A percentile compares a stretch with the other conserved stretches of the same genome.
Conservation (phyloP, 345 rosid species). For the Odontarrhena argentea region DNA sequence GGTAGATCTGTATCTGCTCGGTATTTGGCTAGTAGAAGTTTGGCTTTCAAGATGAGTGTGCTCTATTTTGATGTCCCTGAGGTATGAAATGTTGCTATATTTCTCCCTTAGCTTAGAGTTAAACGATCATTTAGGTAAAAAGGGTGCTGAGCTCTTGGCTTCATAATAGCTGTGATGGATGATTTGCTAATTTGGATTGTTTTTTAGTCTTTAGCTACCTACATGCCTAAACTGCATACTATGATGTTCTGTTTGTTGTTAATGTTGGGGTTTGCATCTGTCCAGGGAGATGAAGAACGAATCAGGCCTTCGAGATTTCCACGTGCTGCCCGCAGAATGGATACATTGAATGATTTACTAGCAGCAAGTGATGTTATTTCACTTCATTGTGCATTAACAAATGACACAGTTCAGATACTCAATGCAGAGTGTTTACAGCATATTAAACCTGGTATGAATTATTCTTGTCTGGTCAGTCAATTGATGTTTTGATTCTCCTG, state of each 20-base stretch:
- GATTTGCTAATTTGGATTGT: background rate
- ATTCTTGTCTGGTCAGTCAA: background rate
- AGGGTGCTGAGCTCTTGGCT: background rate
- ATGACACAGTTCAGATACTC: conserved; percentile 90
- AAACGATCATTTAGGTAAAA: background rate
- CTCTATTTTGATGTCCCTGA: conserved; percentile 84
- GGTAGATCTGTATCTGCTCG: conserved; percentile 93
- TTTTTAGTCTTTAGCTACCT: background rate
- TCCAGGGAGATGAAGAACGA: conserved; percentile 67
- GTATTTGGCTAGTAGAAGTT: conserved; percentile 77
- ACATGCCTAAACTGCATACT: background rate
- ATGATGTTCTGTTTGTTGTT: background rate
- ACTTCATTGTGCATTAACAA: conserved; percentile 84
- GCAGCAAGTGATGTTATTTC: conserved; percentile 97
- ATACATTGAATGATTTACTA: conserved; percentile 89
- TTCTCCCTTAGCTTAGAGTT: background rate
- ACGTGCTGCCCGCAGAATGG: conserved; percentile 94
- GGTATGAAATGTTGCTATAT: conserved; percentile 45
- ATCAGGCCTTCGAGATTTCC: conserved; percentile 72
- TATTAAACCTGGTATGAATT: conserved; percentile 77
- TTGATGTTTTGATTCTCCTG: conserved; percentile 10
- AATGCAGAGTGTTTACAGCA: conserved; percentile 97
- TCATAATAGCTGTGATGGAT: background rate
- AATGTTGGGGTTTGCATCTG: conserved; percentile 29
- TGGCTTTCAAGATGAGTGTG: conserved; percentile 97